Evolutionary conservation across 2,329 filamentous ascomycete species (phyloP), one percentile per base, ranked within the genome.

Genomic region (Hypoxylon sp.): DNA sequence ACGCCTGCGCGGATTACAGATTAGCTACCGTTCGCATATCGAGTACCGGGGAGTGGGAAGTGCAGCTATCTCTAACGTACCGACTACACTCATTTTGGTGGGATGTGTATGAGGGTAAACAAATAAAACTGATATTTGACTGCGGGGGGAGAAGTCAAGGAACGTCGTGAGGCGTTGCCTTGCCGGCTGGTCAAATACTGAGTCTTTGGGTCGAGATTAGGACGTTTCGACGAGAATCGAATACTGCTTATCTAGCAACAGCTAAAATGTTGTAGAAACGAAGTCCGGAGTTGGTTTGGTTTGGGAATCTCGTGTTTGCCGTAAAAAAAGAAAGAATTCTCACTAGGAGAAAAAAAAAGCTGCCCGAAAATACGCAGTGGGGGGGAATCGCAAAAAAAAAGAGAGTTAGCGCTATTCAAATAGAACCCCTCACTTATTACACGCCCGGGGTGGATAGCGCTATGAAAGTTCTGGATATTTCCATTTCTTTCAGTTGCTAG

Each of bases 31-130:
- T 35, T n/a, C 48, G 40, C 40, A 54, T n/a, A 33, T 40, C 27
- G 33, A 37, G 21, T 2, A 35, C 43, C 18, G 4, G 31, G 13
- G 27, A 48, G n/a, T 3, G 48, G 21, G 53, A 58, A 53, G 48
- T n/a, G 20, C 6, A 17, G 38, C 42, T 7, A 11, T 15, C 31
- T 2, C n/a, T 15, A 24, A 62, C 68, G 65, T 77, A 83, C 81
- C 81, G 68, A 83, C 81, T 72, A 83, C 81, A 75, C 78, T 81
- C 81, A 83, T 72, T 31, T 69, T 83, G 77, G 64, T 79, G 74
- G 73, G 70, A 67, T 71, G 60, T 67, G 64, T 48, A 42, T 41
- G 41, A 54, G 56, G 20, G 42, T 66, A 58, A 65, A 64, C 62
- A 64, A 66, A 60, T 58, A 52, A 56, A 54, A 49, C 29, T 45